These are phyloP conservation scores for Alisma plantagoaquatica DNA, from an alignment of 106 monocot species.

Conservation along the genomic window DNA sequence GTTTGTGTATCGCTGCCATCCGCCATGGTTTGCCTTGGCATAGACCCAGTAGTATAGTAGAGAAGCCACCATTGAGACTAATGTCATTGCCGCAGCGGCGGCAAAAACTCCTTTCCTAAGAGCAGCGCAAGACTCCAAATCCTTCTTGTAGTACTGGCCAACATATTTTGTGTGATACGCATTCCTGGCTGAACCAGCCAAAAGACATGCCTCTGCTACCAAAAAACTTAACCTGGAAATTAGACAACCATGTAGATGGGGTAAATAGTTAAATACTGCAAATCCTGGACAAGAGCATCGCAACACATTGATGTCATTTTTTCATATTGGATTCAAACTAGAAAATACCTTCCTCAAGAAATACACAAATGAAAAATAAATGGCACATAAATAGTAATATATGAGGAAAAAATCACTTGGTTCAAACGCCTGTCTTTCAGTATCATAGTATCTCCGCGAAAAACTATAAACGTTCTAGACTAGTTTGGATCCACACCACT, in stretches of 20 bases:
- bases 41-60: slow-evolving; percentile 56
- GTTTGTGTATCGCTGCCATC: slow-evolving; percentile 79
- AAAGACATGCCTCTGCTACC: slow-evolving; percentile 65
- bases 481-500: no score
- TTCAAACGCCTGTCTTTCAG: no score
- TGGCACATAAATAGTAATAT: no score
- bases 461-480: no score
- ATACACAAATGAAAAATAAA: no score
- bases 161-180: slow-evolving; percentile 94
- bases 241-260: not conserved
- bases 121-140: slow-evolving; percentile 48
- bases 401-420: no score
- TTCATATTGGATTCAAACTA: no score
- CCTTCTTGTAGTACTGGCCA: slow-evolving; percentile 57
- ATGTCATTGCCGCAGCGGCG: slow-evolving; percentile 54
- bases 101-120: slow-evolving; percentile 87
- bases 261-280: no score
- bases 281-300: no score
- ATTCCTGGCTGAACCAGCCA: slow-evolving; percentile 90
- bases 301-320: no score
- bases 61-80: slow-evolving; percentile 43
- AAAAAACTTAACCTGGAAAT: slow-evolving; percentile 61
- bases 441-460: no score
- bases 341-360: no score
- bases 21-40: slow-evolving; percentile 34